phyloP scores from a whole-genome alignment of 208 protist species.

The Crithidia acanthocephali region DNA sequence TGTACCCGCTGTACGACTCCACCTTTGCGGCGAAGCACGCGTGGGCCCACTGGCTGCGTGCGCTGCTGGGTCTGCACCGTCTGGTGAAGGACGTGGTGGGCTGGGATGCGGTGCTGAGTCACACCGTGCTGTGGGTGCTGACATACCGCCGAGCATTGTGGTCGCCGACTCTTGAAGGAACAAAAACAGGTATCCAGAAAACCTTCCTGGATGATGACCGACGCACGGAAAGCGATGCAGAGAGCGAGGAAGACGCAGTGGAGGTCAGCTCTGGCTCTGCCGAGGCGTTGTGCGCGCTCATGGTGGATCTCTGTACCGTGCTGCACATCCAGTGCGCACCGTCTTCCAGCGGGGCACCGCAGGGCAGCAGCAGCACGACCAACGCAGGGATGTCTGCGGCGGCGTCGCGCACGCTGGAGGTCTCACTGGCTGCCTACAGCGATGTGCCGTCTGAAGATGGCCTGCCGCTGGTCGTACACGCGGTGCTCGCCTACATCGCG shows the following conservation, averaged over 20 bases:
- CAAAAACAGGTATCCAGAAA: background rate
- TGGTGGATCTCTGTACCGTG: constrained; percentile 37
- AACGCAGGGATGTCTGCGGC: background rate
- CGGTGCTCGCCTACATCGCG: constrained; percentile 34
- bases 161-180: background rate
- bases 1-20: constrained; percentile 55
- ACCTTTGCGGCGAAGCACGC: constrained; percentile 26
- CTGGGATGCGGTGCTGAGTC: constrained; percentile 52
- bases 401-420: constrained; percentile 38
- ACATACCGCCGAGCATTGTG: constrained; percentile 35
- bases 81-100: constrained; percentile 45
- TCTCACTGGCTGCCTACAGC: constrained; percentile 32
- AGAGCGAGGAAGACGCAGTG: background rate
- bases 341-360: background rate
- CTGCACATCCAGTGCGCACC: constrained; percentile 5
- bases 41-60: constrained; percentile 56
- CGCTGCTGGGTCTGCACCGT: constrained; percentile 39
- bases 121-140: constrained; percentile 53
- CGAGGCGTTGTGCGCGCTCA: constrained; percentile 27
- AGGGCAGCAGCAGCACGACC: background rate
- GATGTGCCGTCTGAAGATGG: constrained; percentile 39
- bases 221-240: background rate
- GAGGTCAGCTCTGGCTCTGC: constrained; percentile 6
- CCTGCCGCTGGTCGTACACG: constrained; percentile 31
- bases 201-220: background rate